Evolutionary conservation across 768 basidiomycete species (phyloP).

Genomic region (Naganishia vaughanmartiniae): DNA sequence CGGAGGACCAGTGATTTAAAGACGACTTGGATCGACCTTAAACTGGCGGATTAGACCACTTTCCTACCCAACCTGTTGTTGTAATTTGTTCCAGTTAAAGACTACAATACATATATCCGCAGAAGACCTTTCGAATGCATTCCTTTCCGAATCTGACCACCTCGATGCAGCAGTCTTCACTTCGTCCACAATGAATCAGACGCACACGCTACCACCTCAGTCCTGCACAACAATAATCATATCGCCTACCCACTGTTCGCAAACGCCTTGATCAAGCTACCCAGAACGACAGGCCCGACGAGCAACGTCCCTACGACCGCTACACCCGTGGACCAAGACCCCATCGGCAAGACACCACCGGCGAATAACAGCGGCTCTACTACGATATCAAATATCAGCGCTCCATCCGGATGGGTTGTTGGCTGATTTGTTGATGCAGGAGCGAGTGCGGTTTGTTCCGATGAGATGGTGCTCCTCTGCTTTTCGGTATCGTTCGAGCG

Average conservation of each 20-base stretch:
- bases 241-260: neutral
- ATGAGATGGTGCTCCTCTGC: neutral
- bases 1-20: slow-evolving; percentile 18
- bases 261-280: neutral
- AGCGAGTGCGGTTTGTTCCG: neutral
- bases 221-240: neutral
- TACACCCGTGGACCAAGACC: slow-evolving; percentile 1
- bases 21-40: neutral
- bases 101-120: too few species aligned
- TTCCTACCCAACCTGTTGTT: neutral
- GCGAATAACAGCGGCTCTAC: slow-evolving; percentile 14
- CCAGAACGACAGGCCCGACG: neutral
- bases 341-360: slow-evolving; percentile 1
- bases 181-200: too few species aligned
- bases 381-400: neutral
- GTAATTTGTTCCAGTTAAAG: too few species aligned
- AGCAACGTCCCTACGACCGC: neutral
- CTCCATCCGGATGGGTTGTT: neutral
- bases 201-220: too few species aligned
- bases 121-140: too few species aligned
- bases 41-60: neutral
- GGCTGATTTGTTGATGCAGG: neutral
- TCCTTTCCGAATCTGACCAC: too few species aligned
- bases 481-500: neutral
- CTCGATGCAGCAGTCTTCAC: too few species aligned